Evolutionary conservation across 2,329 filamentous ascomycete species (phyloP), one percentile per base, ranked within the genome.

Genomic region (Talaromyces sp.): DNA sequence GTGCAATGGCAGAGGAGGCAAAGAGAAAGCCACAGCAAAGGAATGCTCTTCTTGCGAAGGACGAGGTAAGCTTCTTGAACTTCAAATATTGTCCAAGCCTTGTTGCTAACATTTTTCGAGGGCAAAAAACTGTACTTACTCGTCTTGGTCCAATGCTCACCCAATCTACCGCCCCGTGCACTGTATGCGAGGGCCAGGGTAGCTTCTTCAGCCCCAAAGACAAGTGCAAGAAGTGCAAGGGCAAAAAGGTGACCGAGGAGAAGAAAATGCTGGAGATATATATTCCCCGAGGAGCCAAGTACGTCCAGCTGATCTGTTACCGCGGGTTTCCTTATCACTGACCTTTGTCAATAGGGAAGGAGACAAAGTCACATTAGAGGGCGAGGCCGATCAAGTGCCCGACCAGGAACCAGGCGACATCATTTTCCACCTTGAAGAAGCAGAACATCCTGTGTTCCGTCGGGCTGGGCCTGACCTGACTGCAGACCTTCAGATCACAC

Each of bases 171-270:
- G 86, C 92, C 41, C 76, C 87, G 38, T 99, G 94, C 75, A 87
- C 89, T 68, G 87, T 88, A 69, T 99, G 94, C 77, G 83, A 87
- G 62, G 93, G 92, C 35, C 84, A 87, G n/a, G 94, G 94, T 6
- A 87, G 88, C 70, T 87, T 92, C 70, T 96, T 87, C 79, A 93
- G 93, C 75, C 91, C 96, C 71, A 97, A 97, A 81, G 94, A 99
- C 71, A 91, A 91, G 72, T 99, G 94, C 82, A 96, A 96, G 83
- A 97, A 94, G 81, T 99, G 94, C 85, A 97, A 97, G 79, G 94
- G 94, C 70, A 90, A 90, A 75, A 85, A 91, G 64, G 92, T 91
- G 14, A 86, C 87, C 51, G 88, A 92, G 69, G 90, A 94, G 77
- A 94, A 90, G 77, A 99, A 97, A 80, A 90, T 93, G 3, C 81